phyloP scores from a whole-genome alignment of 768 basidiomycete genomes.

The Hypholoma sublateritium region DNA sequence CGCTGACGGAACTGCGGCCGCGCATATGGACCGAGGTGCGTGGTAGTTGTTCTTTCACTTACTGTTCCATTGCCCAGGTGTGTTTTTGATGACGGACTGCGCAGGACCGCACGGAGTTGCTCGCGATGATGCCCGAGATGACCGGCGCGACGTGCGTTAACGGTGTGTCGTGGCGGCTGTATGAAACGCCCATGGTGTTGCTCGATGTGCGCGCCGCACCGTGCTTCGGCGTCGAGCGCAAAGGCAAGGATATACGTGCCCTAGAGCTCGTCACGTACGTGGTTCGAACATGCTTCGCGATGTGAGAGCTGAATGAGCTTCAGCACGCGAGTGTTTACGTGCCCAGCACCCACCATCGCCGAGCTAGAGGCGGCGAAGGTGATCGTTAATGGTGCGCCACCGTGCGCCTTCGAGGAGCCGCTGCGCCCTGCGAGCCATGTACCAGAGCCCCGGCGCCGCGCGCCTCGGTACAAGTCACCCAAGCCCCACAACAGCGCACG shows the following conservation, averaged over 20 bases:
- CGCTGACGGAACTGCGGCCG: constrained; percentile 10
- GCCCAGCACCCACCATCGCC: neutral
- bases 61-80: neutral
- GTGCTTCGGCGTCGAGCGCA: constrained; percentile 16
- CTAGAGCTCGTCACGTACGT: constrained; percentile 24
- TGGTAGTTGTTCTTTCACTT: constrained; percentile 14
- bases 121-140: constrained; percentile 30
- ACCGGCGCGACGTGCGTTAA: constrained; percentile 23
- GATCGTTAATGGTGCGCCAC: neutral
- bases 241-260: constrained; percentile 14
- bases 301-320: neutral
- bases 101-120: constrained; percentile 29
- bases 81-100: neutral
- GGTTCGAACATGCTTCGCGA: neutral
- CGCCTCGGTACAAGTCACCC: neutral
- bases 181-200: constrained; percentile 27
- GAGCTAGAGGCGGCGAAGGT: neutral
- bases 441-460: neutral
- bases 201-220: constrained; percentile 20
- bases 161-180: constrained; percentile 26
- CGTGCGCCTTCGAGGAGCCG: neutral
- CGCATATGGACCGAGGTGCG: constrained; percentile 26
- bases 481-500: neutral
- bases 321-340: constrained; percentile 18
- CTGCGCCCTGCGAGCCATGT: neutral